Percentiles rank a stretch among this genome's conserved stretches.
Conservation (phyloP, 2,329 filamentous ascomycete genomes). For the Fusarium mangiferae region DNA sequence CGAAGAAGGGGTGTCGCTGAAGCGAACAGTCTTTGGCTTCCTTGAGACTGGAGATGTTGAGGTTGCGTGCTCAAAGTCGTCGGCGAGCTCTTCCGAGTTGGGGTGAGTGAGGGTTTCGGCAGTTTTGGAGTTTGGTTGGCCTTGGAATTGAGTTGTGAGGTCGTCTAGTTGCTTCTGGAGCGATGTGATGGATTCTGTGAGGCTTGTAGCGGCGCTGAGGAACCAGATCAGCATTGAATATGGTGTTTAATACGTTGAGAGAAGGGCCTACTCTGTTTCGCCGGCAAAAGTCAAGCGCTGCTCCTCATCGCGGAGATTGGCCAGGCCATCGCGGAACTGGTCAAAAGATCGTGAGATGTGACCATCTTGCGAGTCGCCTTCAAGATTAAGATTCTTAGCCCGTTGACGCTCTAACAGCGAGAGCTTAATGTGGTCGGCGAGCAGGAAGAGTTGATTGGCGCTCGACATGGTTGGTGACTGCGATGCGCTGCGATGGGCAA, state of each 20-base stretch:
- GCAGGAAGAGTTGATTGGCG: conserved; percentile 83
- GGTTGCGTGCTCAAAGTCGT: conserved; percentile 73
- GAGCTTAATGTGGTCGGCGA: conserved; percentile 97
- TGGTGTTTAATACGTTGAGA: not conserved
- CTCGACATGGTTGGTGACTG: conserved; percentile 52
- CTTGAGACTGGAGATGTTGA: conserved; percentile 49
- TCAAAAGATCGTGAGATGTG: conserved; percentile 91
- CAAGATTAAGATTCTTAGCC: conserved; percentile 81
- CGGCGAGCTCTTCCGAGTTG: conserved; percentile 70
- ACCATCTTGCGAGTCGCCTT: conserved; percentile 83
- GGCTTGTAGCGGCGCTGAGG: conserved; percentile 57
- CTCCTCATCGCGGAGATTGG: conserved; percentile 72
- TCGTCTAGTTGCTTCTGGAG: conserved; percentile 81
- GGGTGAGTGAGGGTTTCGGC: conserved; percentile 65
- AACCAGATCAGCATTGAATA: not conserved
- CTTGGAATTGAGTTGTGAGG: conserved; percentile 83
- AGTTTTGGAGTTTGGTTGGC: conserved; percentile 64
- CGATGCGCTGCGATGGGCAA: not conserved
- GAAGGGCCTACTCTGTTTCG: conserved; percentile 66
- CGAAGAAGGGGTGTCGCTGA: conserved; percentile 72
- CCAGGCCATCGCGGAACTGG: conserved; percentile 83
- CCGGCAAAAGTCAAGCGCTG: conserved; percentile 70
- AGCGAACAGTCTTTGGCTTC: conserved; percentile 81
- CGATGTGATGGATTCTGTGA: conserved; percentile 72
- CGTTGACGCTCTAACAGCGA: conserved; percentile 92